These are phyloP conservation scores for Pascua sp. DNA, from an alignment of 1,284 basidiomycete species.

Conservation along the genomic window DNA sequence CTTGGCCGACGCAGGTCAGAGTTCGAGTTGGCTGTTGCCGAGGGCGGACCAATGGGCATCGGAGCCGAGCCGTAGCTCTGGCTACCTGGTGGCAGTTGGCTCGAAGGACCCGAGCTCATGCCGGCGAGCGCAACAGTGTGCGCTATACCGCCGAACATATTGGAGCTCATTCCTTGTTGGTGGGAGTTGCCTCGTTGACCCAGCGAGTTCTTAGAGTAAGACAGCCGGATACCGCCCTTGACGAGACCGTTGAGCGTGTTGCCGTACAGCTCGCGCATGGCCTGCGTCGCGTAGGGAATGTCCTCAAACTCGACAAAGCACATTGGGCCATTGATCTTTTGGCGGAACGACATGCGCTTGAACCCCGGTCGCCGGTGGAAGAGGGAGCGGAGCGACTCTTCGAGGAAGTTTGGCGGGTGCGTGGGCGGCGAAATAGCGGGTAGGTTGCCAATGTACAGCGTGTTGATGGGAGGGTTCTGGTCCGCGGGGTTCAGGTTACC, in stretches of 20 bases:
- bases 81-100: slow-evolving; percentile 8
- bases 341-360: slow-evolving; percentile 86
- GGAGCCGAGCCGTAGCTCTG: slow-evolving; percentile 1
- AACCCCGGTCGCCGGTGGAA: slow-evolving; percentile 78
- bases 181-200: slow-evolving; percentile 54
- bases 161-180: slow-evolving; percentile 30
- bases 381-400: slow-evolving; percentile 75
- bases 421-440: slow-evolving; percentile 65
- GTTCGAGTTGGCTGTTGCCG: slow-evolving; percentile 6
- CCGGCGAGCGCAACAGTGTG: slow-evolving; percentile 45
- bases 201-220: slow-evolving; percentile 92
- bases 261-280: slow-evolving; percentile 87
- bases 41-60: slow-evolving; percentile 11
- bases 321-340: slow-evolving; percentile 95
- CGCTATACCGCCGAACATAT: slow-evolving; percentile 42
- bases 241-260: slow-evolving; percentile 83
- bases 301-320: slow-evolving; percentile 97
- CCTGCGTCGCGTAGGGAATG: slow-evolving; percentile 74
- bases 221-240: slow-evolving; percentile 90
- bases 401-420: slow-evolving; percentile 71
- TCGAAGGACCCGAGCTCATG: slow-evolving; percentile 24
- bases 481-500: slow-evolving; percentile 62
- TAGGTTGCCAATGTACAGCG: slow-evolving; percentile 89
- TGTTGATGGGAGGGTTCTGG: slow-evolving; percentile 82
- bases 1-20: slow-evolving; percentile 4